Percentiles rank a stretch among this genome's conserved stretches.
Evolutionary conservation across 805 yeast species (phyloP).

Genomic region (Candida awuae): DNA sequence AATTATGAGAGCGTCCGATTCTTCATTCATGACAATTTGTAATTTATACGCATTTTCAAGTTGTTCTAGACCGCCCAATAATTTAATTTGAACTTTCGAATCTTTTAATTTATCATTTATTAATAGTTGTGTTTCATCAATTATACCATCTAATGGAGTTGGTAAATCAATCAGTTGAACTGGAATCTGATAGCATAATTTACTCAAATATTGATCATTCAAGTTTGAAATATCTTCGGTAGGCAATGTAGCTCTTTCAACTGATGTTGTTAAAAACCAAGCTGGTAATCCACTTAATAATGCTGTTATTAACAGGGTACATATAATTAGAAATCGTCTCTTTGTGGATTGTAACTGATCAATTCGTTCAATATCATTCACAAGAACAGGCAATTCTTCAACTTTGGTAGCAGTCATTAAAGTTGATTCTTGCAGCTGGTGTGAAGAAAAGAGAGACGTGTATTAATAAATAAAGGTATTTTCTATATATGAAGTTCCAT

Average conservation of each 20-base stretch:
- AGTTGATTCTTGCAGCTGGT: no score
- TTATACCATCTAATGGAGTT: slow-evolving; percentile 25
- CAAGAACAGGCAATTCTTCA: no score
- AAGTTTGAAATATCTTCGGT: slow-evolving; percentile 31
- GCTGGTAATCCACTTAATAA: slow-evolving; percentile 46
- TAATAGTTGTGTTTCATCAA: slow-evolving; percentile 29
- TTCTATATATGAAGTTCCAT: no score
- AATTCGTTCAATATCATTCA: not conserved
- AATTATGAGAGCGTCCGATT: slow-evolving; percentile 22
- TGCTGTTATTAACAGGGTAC: slow-evolving; percentile 23
- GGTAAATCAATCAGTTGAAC: slow-evolving; percentile 33
- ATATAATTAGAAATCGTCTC: slow-evolving; percentile 15
- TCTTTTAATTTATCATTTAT: slow-evolving; percentile 25
- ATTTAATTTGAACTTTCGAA: slow-evolving; percentile 28
- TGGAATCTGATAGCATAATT: slow-evolving; percentile 32
- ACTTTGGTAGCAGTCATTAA: no score
- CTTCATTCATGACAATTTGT: slow-evolving; percentile 24
- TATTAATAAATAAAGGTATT: no score
- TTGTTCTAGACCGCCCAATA: slow-evolving; percentile 4
- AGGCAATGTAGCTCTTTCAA: slow-evolving; percentile 57
- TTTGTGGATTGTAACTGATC: not conserved
- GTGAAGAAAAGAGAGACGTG: no score
- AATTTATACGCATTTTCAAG: slow-evolving; percentile 4
- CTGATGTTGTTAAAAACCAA: slow-evolving; percentile 52
- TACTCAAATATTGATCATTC: slow-evolving; percentile 18